Evolutionary conservation across 306 rosid species (phyloP).

Genomic region (Adenanthera pavonina): DNA sequence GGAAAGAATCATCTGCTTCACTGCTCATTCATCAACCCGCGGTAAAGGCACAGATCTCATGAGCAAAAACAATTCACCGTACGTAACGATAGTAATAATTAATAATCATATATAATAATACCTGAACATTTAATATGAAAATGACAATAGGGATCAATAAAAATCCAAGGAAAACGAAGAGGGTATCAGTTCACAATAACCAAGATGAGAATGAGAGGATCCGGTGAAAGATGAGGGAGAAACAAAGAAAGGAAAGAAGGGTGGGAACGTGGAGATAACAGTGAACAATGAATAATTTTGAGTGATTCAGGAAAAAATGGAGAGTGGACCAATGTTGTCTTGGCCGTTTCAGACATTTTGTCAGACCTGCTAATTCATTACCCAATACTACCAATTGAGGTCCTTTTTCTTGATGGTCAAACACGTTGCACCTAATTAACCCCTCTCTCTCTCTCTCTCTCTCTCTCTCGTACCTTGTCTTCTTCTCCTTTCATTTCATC

Average conservation of each 20-base stretch:
- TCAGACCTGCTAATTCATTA: conserved; percentile 32
- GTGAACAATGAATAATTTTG: not conserved
- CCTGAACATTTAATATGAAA: not conserved
- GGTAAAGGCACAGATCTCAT: not conserved
- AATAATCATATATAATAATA: not conserved
- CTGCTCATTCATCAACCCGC: not conserved
- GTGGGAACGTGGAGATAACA: not conserved
- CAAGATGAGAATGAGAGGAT: conserved; percentile 1
- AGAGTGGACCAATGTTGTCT: conserved; percentile 47
- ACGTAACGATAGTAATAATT: not conserved
- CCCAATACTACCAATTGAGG: not conserved
- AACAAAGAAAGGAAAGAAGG: not conserved
- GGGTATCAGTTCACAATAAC: not conserved
- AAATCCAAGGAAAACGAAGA: not conserved
- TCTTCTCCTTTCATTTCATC: not conserved
- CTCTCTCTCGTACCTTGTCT: not conserved
- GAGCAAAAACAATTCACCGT: not conserved
- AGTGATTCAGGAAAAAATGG: conserved; percentile 4
- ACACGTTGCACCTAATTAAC: not conserved
- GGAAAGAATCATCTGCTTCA: not conserved
- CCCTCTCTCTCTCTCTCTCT: no score
- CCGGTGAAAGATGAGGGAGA: not conserved
- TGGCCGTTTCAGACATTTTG: conserved; percentile 49
- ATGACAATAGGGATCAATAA: not conserved
- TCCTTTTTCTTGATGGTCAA: conserved; percentile 11